Percentiles rank a stretch among this genome's conserved stretches.
phyloP scores from a whole-genome alignment of 805 yeast genomes.

The Teunomyces panamensis region DNA sequence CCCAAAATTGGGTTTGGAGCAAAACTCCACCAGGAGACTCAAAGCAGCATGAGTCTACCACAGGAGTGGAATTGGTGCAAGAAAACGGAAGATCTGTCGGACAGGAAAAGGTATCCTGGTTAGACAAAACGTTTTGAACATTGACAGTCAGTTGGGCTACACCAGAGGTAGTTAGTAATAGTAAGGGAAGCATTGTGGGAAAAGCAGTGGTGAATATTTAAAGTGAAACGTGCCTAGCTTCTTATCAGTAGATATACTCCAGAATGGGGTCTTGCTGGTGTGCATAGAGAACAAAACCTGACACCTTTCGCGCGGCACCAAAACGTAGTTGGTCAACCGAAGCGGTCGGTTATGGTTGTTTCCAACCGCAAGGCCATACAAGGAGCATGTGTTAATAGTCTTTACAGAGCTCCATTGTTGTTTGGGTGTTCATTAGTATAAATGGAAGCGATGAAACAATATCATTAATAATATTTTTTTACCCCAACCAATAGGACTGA shows the following conservation, averaged over 20 bases:
- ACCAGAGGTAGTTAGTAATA: not conserved
- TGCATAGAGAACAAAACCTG: too few relatives aligned
- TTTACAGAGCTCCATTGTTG: too few relatives aligned
- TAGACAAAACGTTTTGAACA: not conserved
- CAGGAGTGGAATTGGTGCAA: conserved; percentile 49
- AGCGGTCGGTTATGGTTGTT: too few relatives aligned
- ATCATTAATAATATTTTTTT: too few relatives aligned
- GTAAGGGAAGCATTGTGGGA: not conserved
- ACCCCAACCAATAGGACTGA: too few relatives aligned
- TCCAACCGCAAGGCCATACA: too few relatives aligned
- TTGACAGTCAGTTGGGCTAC: not conserved
- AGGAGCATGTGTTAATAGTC: too few relatives aligned
- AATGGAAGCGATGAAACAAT: too few relatives aligned
- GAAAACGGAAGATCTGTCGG: conserved; percentile 59
- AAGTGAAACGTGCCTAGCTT: not conserved
- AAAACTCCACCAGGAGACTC: conserved; percentile 85
- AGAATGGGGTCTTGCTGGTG: too few relatives aligned
- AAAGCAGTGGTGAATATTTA: not conserved
- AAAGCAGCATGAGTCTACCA: conserved; percentile 61
- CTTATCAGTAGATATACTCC: not conserved
- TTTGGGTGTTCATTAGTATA: too few relatives aligned
- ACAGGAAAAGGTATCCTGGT: conserved; percentile 30
- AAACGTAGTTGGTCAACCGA: too few relatives aligned
- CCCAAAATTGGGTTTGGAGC: conserved; percentile 91
- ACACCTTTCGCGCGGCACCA: too few relatives aligned